phyloP scores from a whole-genome alignment of 331 rosid species.

The Quercus phellos region DNA sequence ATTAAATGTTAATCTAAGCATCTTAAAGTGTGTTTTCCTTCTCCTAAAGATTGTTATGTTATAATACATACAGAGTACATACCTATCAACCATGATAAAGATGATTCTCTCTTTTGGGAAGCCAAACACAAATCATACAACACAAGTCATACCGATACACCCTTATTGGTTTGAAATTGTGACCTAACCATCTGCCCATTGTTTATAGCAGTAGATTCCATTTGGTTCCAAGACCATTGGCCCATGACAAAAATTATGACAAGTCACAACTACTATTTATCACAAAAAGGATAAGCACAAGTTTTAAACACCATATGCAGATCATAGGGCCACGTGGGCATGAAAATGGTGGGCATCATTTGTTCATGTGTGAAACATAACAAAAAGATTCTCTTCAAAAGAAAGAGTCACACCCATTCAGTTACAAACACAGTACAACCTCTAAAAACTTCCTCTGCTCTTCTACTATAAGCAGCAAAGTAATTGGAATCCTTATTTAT shows the following conservation, averaged over 20 bases:
- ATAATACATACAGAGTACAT: no score
- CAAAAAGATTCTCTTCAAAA: background rate
- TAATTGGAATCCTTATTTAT: background rate
- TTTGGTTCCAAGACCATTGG: background rate
- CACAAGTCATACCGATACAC: background rate
- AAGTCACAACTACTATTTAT: background rate
- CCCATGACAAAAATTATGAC: background rate
- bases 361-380: background rate
- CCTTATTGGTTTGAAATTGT: background rate
- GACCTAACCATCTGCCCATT: background rate
- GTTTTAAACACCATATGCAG: background rate
- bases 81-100: no score
- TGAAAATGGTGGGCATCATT: background rate
- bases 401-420: background rate
- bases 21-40: no score
- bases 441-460: background rate
- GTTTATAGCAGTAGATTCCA: background rate
- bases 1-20: no score
- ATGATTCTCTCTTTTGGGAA: background rate
- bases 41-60: no score
- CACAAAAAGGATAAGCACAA: background rate
- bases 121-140: background rate
- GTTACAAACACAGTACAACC: background rate
- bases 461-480: background rate
- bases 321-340: background rate